Evolutionary conservation across 805 yeast genomes (phyloP).

Genomic region (Kluyveromyces wickerhamii): DNA sequence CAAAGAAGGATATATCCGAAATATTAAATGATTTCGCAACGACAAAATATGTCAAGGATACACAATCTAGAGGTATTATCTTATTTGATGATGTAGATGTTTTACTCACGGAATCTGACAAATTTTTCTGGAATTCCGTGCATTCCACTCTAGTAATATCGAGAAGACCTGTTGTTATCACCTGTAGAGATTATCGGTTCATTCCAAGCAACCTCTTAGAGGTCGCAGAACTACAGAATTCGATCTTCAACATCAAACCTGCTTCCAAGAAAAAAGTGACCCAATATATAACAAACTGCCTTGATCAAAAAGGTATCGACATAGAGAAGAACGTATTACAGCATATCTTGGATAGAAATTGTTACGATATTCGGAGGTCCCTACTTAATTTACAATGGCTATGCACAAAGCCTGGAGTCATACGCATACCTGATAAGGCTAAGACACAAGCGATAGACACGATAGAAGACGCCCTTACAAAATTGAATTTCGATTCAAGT

Average conservation of each 20-base stretch:
- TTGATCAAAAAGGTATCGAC: constrained; percentile 26
- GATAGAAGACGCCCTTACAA: background rate
- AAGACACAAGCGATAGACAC: background rate
- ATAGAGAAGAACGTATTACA: constrained; percentile 28
- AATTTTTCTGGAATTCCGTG: constrained; percentile 70
- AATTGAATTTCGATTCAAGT: constrained; percentile 14
- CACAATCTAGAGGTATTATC: constrained; percentile 50
- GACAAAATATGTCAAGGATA: constrained; percentile 63
- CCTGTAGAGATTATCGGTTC: constrained; percentile 43
- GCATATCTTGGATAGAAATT: constrained; percentile 20
- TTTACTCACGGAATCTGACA: constrained; percentile 65
- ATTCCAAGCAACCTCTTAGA: constrained; percentile 45
- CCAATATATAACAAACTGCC: constrained; percentile 31
- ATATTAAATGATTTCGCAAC: constrained; percentile 74
- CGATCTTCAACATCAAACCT: constrained; percentile 30
- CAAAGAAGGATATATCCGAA: constrained; percentile 59
- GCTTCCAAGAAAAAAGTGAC: constrained; percentile 18
- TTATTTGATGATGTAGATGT: constrained; percentile 83
- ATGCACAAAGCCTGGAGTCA: constrained; percentile 3
- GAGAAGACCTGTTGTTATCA: constrained; percentile 62
- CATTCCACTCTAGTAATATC: constrained; percentile 52
- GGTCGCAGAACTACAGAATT: constrained; percentile 35
- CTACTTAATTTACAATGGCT: constrained; percentile 37
- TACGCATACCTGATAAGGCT: too few relatives aligned
- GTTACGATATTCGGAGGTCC: constrained; percentile 40